phyloP scores from a whole-genome alignment of 805 yeast genomes.

The Yarrowia porcina region DNA sequence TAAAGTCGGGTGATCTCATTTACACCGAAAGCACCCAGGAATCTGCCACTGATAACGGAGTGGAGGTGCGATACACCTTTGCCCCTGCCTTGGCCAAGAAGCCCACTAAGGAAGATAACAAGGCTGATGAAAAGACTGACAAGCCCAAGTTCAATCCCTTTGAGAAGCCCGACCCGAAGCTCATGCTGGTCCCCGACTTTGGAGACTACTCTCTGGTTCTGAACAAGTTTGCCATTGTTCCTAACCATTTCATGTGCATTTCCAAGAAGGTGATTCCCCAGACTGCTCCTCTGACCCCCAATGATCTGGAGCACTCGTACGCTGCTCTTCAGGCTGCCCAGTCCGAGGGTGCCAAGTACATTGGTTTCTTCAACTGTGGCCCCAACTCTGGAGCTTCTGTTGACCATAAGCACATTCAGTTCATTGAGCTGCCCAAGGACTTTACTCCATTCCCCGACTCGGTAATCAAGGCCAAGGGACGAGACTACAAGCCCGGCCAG shows the following conservation, averaged over 20 bases:
- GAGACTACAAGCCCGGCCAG: slow-evolving; percentile 33
- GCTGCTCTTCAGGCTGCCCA: slow-evolving; percentile 50
- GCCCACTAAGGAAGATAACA: slow-evolving; percentile 31
- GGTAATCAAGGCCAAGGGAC: slow-evolving; percentile 30
- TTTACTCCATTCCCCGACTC: slow-evolving; percentile 44
- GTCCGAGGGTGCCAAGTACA: slow-evolving; percentile 49
- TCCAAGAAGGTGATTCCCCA: slow-evolving; percentile 75
- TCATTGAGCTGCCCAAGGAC: slow-evolving; percentile 61
- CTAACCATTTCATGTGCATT: slow-evolving; percentile 73
- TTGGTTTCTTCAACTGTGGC: slow-evolving; percentile 89
- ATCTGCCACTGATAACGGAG: slow-evolving; percentile 38
- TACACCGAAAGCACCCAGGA: slow-evolving; percentile 50
- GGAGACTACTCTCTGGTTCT: slow-evolving; percentile 59
- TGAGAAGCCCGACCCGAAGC: slow-evolving; percentile 69
- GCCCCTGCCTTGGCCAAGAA: slow-evolving; percentile 41
- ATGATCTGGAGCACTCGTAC: slow-evolving; percentile 63
- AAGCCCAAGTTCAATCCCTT: slow-evolving; percentile 55
- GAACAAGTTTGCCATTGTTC: slow-evolving; percentile 83
- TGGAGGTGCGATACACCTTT: slow-evolving; percentile 34
- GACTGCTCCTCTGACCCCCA: slow-evolving; percentile 62
- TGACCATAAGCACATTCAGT: slow-evolving; percentile 88
- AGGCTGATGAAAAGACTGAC: slow-evolving; percentile 10
- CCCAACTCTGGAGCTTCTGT: slow-evolving; percentile 90
- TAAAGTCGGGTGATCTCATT: slow-evolving; percentile 45
- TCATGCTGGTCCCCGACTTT: slow-evolving; percentile 56